phyloP scores from a whole-genome alignment of 805 yeast genomes.

The Candida sakaeoensis region DNA sequence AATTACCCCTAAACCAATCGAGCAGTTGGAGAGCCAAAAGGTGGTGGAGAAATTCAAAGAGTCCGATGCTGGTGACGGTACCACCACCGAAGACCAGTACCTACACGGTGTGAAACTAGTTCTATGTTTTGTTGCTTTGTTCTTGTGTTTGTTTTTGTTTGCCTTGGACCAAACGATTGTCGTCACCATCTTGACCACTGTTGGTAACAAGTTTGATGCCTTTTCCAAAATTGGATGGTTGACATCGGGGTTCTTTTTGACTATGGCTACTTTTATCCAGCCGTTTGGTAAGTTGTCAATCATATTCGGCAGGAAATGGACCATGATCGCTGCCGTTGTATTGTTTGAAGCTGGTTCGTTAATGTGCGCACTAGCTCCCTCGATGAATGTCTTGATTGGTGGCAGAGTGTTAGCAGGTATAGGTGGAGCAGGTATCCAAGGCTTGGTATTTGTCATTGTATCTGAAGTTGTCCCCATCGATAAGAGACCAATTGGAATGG shows the following conservation, averaged over 20 bases:
- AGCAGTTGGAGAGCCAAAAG: background rate
- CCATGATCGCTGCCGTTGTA: slow-evolving; percentile 18
- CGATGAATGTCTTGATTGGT: slow-evolving; percentile 38
- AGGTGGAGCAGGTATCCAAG: slow-evolving; percentile 55
- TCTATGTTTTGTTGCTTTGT: slow-evolving; percentile 24
- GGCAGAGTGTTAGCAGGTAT: slow-evolving; percentile 56
- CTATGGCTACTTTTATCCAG: slow-evolving; percentile 31
- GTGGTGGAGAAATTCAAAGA: slow-evolving; percentile 9
- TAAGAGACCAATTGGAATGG: slow-evolving; percentile 52
- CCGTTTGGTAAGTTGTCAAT: slow-evolving; percentile 36
- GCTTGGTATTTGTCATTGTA: slow-evolving; percentile 49
- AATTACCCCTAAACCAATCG: background rate
- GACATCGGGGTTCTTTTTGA: slow-evolving; percentile 32
- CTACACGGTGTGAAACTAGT: slow-evolving; percentile 25
- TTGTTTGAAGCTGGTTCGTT: slow-evolving; percentile 29
- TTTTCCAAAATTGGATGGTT: slow-evolving; percentile 37
- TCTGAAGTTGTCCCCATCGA: slow-evolving; percentile 54
- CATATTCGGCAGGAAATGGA: slow-evolving; percentile 32
- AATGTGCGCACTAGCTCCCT: slow-evolving; percentile 33
- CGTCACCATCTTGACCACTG: slow-evolving; percentile 29
- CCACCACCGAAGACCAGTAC: slow-evolving; percentile 35
- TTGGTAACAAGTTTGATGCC: slow-evolving; percentile 34
- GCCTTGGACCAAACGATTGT: slow-evolving; percentile 41
- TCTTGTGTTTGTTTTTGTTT: slow-evolving; percentile 28
- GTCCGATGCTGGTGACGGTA: slow-evolving; percentile 39